A percentile compares a stretch with the other conserved stretches of the same genome.
These are phyloP conservation scores for Suhomyces terraborum DNA, from an alignment of 1,139 yeast species.

Conservation along the genomic window DNA sequence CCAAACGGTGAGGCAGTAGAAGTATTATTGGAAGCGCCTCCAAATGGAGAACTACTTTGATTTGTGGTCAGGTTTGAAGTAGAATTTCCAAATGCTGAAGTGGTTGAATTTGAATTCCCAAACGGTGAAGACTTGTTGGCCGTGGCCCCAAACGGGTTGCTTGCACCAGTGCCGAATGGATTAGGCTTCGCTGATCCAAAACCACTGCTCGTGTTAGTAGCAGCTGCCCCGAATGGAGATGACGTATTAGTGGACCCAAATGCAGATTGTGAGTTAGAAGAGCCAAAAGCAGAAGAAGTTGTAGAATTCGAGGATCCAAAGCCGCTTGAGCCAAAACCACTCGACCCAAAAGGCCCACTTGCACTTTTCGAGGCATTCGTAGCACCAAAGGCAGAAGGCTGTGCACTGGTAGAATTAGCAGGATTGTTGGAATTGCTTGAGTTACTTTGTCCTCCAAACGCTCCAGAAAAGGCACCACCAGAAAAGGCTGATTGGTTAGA, in stretches of 20 bases:
- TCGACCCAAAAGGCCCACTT: neutral
- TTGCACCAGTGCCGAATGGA: constrained; percentile 16
- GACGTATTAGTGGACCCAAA: constrained; percentile 17
- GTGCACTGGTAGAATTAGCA: too few relatives aligned
- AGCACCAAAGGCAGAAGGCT: neutral
- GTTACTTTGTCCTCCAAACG: constrained; percentile 4
- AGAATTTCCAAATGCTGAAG: constrained; percentile 2
- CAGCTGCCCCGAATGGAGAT: constrained; percentile 14
- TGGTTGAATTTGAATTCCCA: neutral
- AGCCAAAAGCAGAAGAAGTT: constrained; percentile 15
- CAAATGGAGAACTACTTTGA: constrained; percentile 9
- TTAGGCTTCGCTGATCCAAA: constrained; percentile 6
- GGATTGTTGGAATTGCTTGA: neutral
- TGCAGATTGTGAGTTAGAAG: constrained; percentile 6
- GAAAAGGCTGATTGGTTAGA: neutral
- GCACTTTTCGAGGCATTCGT: neutral
- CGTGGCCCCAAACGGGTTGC: constrained; percentile 2
- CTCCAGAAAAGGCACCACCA: constrained; percentile 3
- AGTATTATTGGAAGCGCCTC: neutral
- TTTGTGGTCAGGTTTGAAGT: neutral
- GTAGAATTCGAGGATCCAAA: neutral
- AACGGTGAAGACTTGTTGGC: constrained; percentile 10
- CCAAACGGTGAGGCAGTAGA: neutral
- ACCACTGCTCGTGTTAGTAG: constrained; percentile 2
- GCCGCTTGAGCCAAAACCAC: neutral